A percentile compares a stretch with the other conserved stretches of the same genome.
phyloP scores from a whole-genome alignment of 202 grass and related monocot species.

The Digitaria exilis region DNA sequence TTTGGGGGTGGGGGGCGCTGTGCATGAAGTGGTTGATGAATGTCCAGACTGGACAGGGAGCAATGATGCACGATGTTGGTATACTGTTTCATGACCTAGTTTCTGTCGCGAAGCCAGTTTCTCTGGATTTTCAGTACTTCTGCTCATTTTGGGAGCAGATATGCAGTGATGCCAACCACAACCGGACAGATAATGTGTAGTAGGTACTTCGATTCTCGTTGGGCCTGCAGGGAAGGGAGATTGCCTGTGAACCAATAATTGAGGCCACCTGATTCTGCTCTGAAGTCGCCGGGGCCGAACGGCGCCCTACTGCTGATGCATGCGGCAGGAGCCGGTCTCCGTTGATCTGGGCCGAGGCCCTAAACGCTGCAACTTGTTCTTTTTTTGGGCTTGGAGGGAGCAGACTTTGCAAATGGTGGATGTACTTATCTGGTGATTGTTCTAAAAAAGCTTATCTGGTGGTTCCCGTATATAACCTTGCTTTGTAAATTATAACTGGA shows the following conservation, averaged over 20 bases:
- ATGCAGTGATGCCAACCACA: too few relatives aligned
- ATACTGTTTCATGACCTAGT: slow-evolving; percentile 29
- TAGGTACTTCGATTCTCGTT: background rate
- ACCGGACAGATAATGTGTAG: too few relatives aligned
- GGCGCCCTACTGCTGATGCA: too few relatives aligned
- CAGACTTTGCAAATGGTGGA: background rate
- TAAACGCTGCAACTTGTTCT: too few relatives aligned
- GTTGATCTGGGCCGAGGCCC: too few relatives aligned
- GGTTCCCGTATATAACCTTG: background rate
- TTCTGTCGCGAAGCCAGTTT: background rate
- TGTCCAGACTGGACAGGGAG: background rate
- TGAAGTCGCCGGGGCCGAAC: too few relatives aligned
- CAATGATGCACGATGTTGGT: background rate
- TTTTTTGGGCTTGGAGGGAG: too few relatives aligned
- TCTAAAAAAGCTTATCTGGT: too few relatives aligned
- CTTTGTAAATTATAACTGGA: too few relatives aligned
- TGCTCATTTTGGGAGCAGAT: background rate
- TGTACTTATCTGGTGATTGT: background rate
- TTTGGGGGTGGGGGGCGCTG: background rate
- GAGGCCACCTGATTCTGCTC: too few relatives aligned
- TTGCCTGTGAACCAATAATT: too few relatives aligned
- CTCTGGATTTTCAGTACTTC: background rate
- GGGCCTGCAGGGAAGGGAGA: background rate
- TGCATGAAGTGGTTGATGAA: background rate
- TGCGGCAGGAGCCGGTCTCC: too few relatives aligned